A percentile compares a stretch with the other conserved stretches of the same genome.
These are phyloP conservation scores for Candida vartiovaarae DNA, from an alignment of 805 yeast genomes.

Conservation along the genomic window DNA sequence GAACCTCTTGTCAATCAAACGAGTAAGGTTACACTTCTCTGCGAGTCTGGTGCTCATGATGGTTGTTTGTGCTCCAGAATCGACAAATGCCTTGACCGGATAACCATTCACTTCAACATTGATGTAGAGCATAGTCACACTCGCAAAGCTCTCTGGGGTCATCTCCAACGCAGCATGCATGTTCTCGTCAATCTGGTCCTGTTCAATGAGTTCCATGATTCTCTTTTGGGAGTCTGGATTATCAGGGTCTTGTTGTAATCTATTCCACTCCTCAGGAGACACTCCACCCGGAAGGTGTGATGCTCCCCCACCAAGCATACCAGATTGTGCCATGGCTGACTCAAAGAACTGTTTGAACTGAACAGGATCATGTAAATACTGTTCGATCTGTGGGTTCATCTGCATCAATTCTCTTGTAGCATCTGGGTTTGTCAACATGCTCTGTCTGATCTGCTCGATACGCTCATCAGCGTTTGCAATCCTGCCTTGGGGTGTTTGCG, in stretches of 20 bases:
- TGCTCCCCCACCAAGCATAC: conserved; percentile 21
- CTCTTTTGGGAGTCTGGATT: conserved; percentile 60
- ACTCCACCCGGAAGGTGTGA: conserved; percentile 8
- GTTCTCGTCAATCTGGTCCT: conserved; percentile 73
- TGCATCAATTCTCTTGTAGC: conserved; percentile 29
- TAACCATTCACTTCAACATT: conserved; percentile 71
- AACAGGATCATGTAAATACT: conserved; percentile 39
- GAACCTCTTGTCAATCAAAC: conserved; percentile 73
- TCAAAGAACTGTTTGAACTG: conserved; percentile 37
- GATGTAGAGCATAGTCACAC: conserved; percentile 79
- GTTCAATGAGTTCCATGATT: conserved; percentile 60
- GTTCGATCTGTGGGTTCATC: conserved; percentile 42
- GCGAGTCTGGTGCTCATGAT: conserved; percentile 77
- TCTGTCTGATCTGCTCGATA: conserved; percentile 44
- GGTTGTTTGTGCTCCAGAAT: conserved; percentile 92
- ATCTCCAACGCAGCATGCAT: conserved; percentile 74
- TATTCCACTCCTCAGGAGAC: conserved; percentile 35
- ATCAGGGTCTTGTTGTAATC: conserved; percentile 59
- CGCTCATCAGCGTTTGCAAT: conserved; percentile 16
- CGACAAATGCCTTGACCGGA: conserved; percentile 87
- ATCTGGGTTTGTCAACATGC: conserved; percentile 35
- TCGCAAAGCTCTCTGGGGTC: conserved; percentile 84
- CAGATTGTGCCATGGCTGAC: conserved; percentile 3
- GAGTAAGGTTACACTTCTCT: conserved; percentile 58
- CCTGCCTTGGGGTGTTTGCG: neutral